Base-by-base conservation (phyloP, 257 asterid species). In the Solanum sparsipilum region DNA sequence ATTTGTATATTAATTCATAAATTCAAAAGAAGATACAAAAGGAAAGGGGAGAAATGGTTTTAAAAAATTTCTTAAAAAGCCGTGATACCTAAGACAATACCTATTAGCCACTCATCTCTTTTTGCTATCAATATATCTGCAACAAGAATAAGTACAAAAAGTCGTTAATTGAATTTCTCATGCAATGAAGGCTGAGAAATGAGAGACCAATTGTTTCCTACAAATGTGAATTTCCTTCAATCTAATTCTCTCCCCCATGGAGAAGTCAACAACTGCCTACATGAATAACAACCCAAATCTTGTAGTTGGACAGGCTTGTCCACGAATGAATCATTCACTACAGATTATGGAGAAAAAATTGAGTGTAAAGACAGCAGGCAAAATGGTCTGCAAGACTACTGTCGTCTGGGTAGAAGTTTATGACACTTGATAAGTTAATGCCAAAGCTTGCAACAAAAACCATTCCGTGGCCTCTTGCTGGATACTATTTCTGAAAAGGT, bases 361-460 rank as follows among this genome's bases (percentile, higher is more conserved):
- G 89, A 70, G 79, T 65, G 89, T 81, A 13, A 86, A 81, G 34
- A 87, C 44, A 63, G 29, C 20, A 16, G 58, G 84, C 31, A 70
- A 87, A 46, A 87, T 78, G 65, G 41, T 82, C 87, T 27, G 83
- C 84, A 79, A 44, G 46, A 46, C 25, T 68, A 39, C 38, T 72
- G 23, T 25, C 25, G 13, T 46, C 89, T 84, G 38, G 76, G 52
- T 13, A 85, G 68, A 31, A 63, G 60, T 39, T 41, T 70, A 15
- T 70, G 29, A 60, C 73, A 31, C 88, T 56, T 56, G 65, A 60
- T 27, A 91, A 85, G 58, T 65, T 87, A 92, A 88, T 92, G 94
- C 94, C 94, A 92, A 70, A 92, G 93, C 89, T 89, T 92, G 84
- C 90, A 83, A 88, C 94, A 92, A 88, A 92, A 92, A 79, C 92